Evolutionary conservation across 352 stramenopile genomes (phyloP), one percentile per base, ranked within the genome.

Genomic region (Thraustochytrium striatum): DNA sequence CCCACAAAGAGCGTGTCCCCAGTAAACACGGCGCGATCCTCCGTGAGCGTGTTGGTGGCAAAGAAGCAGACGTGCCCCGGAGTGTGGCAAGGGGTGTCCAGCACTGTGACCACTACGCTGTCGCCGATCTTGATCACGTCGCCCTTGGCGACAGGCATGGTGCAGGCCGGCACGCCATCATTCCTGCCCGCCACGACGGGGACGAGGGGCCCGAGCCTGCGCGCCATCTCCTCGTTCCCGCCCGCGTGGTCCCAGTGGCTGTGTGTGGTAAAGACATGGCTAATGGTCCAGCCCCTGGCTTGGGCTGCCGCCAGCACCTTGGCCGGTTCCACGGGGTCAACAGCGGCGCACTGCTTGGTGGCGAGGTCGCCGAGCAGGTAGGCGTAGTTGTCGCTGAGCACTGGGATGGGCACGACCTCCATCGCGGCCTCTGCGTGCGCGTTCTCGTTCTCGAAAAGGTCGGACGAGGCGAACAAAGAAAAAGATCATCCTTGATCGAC

Each of bases 1-100:
- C 89, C 92, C 35, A 96, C 83, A 70, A 96, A 96, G 32, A 96
- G 82, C 61, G 91, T 97, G 81, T 97, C 92, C 16, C 92, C 92
- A 19, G 90, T 95, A 84, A 97, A 97, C 1, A 97, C 81, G 2
- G 88, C 85, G 62, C 85, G 87, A 3, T 87, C 79, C 70, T 81
- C 82, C 9, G 11, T 65, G 30, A n/a, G 78, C 28, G 25, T 55
- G n/a, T 35, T 32, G 30, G 30, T 32, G 8, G 39, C 78, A 88
- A 85, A 69, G 38, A 84, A 89, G 8, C 69, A 2, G 47, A 95
- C 89, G 75, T 96, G 91, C 70, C 93, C 92, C 21, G 87, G 87
- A 28, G 92, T 97, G 87, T 97, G 92, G 83, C 91, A 96, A 36
- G 91, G 91, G 16, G 90, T 95, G 79, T 91, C 89, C 62, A 94